A percentile compares a stretch with the other conserved stretches of the same genome.
Conservation (phyloP, 2,329 filamentous ascomycete species). For the Talaromyces funiculosus region DNA sequence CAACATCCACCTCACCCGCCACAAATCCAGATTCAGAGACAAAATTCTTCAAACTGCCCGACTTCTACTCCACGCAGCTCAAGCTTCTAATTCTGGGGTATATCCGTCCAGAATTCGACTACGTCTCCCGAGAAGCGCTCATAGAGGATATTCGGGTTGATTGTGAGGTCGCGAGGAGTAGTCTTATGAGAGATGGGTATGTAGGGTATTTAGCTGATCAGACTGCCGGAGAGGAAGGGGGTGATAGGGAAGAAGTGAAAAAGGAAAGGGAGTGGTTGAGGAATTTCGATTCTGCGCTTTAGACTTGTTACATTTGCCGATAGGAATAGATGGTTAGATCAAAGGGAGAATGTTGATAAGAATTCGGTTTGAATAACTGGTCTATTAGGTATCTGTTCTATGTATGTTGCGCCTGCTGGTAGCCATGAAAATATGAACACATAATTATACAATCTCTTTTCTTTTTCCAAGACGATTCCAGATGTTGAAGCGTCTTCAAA, state of each 20-base stretch:
- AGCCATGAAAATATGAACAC: neutral
- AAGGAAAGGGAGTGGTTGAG: conserved; percentile 33
- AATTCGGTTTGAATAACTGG: neutral
- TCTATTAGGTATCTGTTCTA: neutral
- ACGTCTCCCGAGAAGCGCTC: conserved; percentile 73
- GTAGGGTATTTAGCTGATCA: conserved; percentile 42
- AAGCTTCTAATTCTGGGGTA: conserved; percentile 77
- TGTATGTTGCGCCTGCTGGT: neutral
- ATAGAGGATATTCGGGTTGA: conserved; percentile 85
- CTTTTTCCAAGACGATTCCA: neutral
- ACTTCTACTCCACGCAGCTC: conserved; percentile 82
- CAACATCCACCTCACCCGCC: conserved; percentile 21
- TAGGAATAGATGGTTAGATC: neutral
- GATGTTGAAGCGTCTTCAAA: conserved; percentile 13
- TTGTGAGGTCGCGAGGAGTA: conserved; percentile 72
- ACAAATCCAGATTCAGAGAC: neutral
- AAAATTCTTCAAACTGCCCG: conserved; percentile 43
- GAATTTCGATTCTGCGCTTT: conserved; percentile 20
- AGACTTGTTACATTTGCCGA: neutral
- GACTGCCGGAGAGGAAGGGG: conserved; percentile 26
- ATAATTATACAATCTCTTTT: neutral
- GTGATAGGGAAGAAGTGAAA: conserved; percentile 24
- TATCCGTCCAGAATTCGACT: conserved; percentile 84
- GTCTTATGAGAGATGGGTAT: conserved; percentile 63
- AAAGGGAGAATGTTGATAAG: neutral